Conservation (phyloP, 2,329 filamentous ascomycete species). For the Cladophialophora psammophila region DNA sequence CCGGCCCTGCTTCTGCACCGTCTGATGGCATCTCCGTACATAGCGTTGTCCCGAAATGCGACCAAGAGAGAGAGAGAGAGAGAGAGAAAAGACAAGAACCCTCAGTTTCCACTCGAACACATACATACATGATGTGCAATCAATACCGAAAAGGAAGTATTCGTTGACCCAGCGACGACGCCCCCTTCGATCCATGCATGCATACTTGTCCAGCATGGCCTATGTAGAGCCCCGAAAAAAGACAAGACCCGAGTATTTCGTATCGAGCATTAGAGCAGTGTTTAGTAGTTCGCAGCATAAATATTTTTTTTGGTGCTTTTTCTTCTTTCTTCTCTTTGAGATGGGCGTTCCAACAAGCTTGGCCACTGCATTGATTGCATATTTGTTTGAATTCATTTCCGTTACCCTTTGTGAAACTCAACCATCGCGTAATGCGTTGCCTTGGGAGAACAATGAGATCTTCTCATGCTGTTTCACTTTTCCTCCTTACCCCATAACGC, state of each 20-base stretch:
- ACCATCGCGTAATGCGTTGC: neutral
- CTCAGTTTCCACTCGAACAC: neutral
- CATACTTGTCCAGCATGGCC: conserved; percentile 2
- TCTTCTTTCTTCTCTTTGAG: neutral
- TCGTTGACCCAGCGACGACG: neutral
- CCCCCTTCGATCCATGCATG: neutral
- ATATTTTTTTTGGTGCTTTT: neutral
- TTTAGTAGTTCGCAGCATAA: neutral
- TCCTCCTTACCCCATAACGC: neutral
- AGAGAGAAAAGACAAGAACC: neutral
- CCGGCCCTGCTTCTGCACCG: neutral
- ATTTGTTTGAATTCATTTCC: conserved; percentile 6
- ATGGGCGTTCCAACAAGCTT: neutral
- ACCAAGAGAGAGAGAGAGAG: neutral
- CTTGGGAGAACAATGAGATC: neutral
- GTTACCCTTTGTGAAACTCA: conserved; percentile 4
- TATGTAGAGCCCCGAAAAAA: neutral
- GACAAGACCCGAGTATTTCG: conserved; percentile 2
- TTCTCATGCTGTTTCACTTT: neutral
- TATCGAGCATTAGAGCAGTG: conserved; percentile 2
- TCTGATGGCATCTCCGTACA: neutral
- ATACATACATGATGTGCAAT: neutral
- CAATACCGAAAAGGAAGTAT: neutral
- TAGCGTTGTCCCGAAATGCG: neutral
- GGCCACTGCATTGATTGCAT: neutral